Evolutionary conservation across 495 filamentous ascomycete genomes (phyloP).

Genomic region (Stereocaulon alpinum): DNA sequence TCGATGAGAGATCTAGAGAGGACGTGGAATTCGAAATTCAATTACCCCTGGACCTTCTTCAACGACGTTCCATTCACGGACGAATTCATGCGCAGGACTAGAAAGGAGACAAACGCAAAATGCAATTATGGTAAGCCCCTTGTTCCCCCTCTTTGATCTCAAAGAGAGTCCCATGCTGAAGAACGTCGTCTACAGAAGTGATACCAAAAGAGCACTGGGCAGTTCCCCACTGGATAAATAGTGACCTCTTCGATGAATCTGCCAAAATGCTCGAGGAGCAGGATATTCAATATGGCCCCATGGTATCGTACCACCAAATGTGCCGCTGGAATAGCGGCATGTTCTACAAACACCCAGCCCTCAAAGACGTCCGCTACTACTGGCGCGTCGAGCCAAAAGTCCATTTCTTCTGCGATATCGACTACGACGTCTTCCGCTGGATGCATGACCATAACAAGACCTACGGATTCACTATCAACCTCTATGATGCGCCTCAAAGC

Average conservation of each 20-base stretch:
- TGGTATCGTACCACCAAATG: constrained; percentile 96
- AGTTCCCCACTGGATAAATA: constrained; percentile 82
- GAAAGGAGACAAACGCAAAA: constrained; percentile 71
- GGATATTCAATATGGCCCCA: constrained; percentile 77
- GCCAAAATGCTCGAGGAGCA: constrained; percentile 72
- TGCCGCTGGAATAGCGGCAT: constrained; percentile 98
- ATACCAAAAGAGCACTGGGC: constrained; percentile 96
- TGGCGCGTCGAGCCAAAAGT: constrained; percentile 99
- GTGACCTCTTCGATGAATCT: constrained; percentile 75
- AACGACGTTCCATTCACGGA: constrained; percentile 88
- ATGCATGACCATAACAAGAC: constrained; percentile 97
- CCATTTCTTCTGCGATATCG: constrained; percentile 97
- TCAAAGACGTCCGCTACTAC: constrained; percentile 77
- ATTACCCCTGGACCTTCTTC: constrained; percentile 99
- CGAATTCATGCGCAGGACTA: constrained; percentile 79
- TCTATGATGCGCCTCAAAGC: constrained; percentile 81
- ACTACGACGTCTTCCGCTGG: constrained; percentile 98
- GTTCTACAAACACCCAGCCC: constrained; percentile 93
- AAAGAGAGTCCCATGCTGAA: background rate
- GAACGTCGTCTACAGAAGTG: constrained; percentile 41
- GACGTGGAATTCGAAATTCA: constrained; percentile 98
- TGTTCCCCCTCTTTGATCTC: background rate
- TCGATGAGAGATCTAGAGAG: constrained; percentile 85
- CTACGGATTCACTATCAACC: constrained; percentile 97
- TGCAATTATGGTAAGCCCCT: constrained; percentile 61